These are phyloP conservation scores for Penicillium sp. DNA, from an alignment of 2,329 filamentous ascomycete genomes.

Conservation along the genomic window DNA sequence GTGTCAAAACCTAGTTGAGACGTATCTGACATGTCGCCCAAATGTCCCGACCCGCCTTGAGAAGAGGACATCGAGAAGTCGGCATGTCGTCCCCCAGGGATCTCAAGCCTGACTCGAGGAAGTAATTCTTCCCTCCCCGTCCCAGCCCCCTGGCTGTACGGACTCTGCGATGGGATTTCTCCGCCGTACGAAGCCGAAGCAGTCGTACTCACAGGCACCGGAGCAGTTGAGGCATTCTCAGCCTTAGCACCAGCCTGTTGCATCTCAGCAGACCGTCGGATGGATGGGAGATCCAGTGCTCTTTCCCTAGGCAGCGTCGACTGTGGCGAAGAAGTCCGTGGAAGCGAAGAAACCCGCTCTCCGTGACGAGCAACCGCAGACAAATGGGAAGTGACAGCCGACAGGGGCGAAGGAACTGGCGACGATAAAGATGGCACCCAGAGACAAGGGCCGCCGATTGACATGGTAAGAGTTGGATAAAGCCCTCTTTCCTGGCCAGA, in stretches of 20 bases:
- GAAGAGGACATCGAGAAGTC: slow-evolving; percentile 20
- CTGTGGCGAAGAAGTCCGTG: slow-evolving; percentile 26
- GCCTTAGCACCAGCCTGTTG: slow-evolving; percentile 31
- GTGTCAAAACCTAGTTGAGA: slow-evolving; percentile 17
- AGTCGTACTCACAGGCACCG: slow-evolving; percentile 16
- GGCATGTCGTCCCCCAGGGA: slow-evolving; percentile 27
- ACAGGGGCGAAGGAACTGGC: slow-evolving; percentile 34
- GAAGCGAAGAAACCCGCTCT: slow-evolving; percentile 26
- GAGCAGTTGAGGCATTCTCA: slow-evolving; percentile 33
- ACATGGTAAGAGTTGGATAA: slow-evolving; percentile 34
- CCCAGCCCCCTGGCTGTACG: slow-evolving; percentile 19
- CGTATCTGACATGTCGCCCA: slow-evolving; percentile 15
- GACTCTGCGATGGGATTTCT: slow-evolving; percentile 23
- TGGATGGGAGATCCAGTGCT: slow-evolving; percentile 19
- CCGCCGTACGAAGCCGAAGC: slow-evolving; percentile 21
- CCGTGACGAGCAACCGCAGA: slow-evolving; percentile 31
- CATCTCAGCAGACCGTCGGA: slow-evolving; percentile 28
- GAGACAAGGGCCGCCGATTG: slow-evolving; percentile 42
- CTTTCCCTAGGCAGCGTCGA: slow-evolving; percentile 27
- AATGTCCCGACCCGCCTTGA: slow-evolving; percentile 18
- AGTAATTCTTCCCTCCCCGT: slow-evolving; percentile 22
- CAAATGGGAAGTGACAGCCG: slow-evolving; percentile 34
- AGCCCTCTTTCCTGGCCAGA: slow-evolving; percentile 8
- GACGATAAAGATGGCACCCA: slow-evolving; percentile 40
- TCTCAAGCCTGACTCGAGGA: slow-evolving; percentile 32